These are phyloP conservation scores for Capsicum rhomboideum DNA, from an alignment of 257 asterid species.

Conservation along the genomic window DNA sequence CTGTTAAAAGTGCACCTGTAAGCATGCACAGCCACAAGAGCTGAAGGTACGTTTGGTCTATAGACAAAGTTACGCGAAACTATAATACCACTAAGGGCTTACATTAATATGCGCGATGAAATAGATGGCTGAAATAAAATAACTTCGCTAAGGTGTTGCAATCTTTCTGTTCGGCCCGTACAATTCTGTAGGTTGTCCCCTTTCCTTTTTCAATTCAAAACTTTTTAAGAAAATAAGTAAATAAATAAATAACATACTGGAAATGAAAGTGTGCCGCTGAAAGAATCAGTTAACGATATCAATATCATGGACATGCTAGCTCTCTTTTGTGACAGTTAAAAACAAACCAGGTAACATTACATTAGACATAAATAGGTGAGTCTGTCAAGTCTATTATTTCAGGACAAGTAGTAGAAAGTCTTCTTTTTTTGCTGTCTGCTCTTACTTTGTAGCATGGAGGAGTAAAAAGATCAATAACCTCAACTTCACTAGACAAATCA, in stretches of 20 bases:
- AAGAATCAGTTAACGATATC: neutral
- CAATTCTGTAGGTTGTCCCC: no score
- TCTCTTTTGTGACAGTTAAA: neutral
- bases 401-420: slow-evolving; percentile 22
- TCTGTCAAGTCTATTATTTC: slow-evolving; percentile 85
- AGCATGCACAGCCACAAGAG: neutral
- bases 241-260: no score
- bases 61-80: neutral
- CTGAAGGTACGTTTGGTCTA: neutral
- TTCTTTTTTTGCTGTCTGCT: slow-evolving; percentile 44
- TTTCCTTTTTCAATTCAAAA: no score
- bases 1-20: slow-evolving; percentile 36
- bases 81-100: no score
- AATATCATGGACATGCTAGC: neutral
- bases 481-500: slow-evolving; percentile 23
- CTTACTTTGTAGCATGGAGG: slow-evolving; percentile 41
- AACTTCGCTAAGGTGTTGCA: no score
- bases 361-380: slow-evolving; percentile 46
- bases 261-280: no score
- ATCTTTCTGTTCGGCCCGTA: no score
- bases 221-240: no score
- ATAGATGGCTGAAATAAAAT: no score
- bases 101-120: no score
- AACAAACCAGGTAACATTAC: slow-evolving; percentile 1
- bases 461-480: slow-evolving; percentile 62